Percentiles rank a stretch among this genome's conserved stretches.
Conservation (phyloP, 2,329 filamentous ascomycete species). For the Trichoderma pleuroti region DNA sequence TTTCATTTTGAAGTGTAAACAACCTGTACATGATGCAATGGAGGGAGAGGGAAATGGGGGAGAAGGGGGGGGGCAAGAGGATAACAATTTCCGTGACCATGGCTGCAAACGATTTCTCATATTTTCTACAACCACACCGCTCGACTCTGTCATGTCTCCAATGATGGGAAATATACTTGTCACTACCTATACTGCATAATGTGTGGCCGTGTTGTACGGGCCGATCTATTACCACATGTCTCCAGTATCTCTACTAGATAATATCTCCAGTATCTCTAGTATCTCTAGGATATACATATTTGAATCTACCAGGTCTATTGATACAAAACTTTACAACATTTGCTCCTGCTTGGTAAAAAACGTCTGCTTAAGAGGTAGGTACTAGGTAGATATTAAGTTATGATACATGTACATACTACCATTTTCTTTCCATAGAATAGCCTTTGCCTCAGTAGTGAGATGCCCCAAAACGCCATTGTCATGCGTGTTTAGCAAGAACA, state of each 20-base stretch:
- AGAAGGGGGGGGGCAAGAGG: not conserved
- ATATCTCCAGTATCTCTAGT: too few relatives aligned
- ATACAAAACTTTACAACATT: not conserved
- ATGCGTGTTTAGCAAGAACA: not conserved
- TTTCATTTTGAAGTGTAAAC: conserved; percentile 16
- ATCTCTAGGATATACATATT: not conserved
- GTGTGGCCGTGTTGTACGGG: not conserved
- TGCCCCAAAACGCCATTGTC: not conserved
- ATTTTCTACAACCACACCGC: conserved; percentile 17
- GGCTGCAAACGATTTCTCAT: conserved; percentile 8
- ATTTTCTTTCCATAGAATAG: not conserved
- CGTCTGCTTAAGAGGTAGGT: not conserved
- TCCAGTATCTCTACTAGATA: not conserved
- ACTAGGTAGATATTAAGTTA: not conserved
- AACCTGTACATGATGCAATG: conserved; percentile 18
- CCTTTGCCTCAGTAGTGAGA: not conserved
- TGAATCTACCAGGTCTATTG: not conserved
- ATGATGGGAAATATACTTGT: conserved; percentile 14
- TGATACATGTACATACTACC: not conserved
- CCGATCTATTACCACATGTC: not conserved
- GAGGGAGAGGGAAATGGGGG: not conserved
- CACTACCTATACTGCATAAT: not conserved
- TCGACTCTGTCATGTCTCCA: conserved; percentile 19
- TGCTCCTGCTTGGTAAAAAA: not conserved
- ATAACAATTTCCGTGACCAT: conserved; percentile 1